Evolutionary conservation across 495 filamentous ascomycete species (phyloP), one percentile per base, ranked within the genome.

Genomic region (Trypethelium eluteriae): DNA sequence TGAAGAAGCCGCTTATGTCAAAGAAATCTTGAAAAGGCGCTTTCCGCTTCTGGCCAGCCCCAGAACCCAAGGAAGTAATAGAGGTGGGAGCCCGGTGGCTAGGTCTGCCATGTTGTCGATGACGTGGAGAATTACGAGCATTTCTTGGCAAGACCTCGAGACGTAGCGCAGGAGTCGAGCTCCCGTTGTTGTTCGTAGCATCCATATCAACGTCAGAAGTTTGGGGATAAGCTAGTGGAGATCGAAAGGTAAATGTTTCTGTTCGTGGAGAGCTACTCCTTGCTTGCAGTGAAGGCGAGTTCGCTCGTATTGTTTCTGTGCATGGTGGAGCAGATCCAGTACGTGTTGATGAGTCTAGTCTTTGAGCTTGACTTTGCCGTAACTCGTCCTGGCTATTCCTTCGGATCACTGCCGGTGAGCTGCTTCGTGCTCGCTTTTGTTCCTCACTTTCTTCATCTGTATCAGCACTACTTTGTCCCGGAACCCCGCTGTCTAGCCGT

Each of bases 1-100:
- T 83, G 35, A 84, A 81, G 46, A 90, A 69, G 49, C 82, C 84
- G 5, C 84, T 85, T n/a, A 96, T 75, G 68, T 94, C 90, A 69
- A 95, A 96, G 67, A 92, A 87, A 66, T 96, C 92, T 2, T 84
- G 83, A 46, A 92, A 83, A 50, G 88, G 85, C 67, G 89, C 80
- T 70, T 89, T 87, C 16, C 92, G 83, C 77, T 96, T 96, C 38
- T 88, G 88, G 0, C 92, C 91, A 2, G 86, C 83, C 2, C 82
- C 86, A 39, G 72, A 82, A 18, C 81, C 84, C 59, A 83, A 80
- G 67, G 70, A 77, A 70, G 62, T 77, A 64, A 69, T 75, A 69
- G 70, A 75, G n/a, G 77, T 71, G 1, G 79, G 71, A 59, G 76
- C 72, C 66, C 86, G 78, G 39, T 75, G 70, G 57, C 75, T 82